A percentile compares a stretch with the other conserved stretches of the same genome.
These are phyloP conservation scores for Tetrahymena borealis DNA, from an alignment of 73 alveolate species.

Conservation along the genomic window DNA sequence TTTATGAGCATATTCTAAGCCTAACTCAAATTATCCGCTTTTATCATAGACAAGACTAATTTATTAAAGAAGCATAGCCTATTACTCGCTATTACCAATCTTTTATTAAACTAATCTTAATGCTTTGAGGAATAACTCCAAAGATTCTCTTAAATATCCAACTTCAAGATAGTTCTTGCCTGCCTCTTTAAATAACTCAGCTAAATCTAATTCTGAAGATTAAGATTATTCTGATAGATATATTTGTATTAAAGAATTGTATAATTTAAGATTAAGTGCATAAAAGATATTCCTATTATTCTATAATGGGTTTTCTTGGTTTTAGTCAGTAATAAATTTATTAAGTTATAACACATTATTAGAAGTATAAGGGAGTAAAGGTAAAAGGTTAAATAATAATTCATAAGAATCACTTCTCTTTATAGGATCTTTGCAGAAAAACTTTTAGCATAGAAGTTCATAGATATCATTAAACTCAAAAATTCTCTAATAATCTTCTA, in stretches of 20 bases:
- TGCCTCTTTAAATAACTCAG: not conserved
- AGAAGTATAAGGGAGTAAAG: not conserved
- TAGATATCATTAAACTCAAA: not conserved
- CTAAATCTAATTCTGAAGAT: not conserved
- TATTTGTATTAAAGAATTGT: not conserved
- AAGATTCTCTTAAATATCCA: not conserved
- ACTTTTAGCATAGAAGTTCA: not conserved
- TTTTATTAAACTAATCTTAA: not conserved
- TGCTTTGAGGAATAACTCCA: not conserved
- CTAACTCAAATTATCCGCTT: not conserved
- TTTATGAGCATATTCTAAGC: not conserved
- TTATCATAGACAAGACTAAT: not conserved
- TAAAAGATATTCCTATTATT: not conserved
- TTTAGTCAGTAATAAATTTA: not conserved
- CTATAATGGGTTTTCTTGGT: not conserved
- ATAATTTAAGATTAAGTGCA: not conserved
- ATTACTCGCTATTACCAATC: not conserved
- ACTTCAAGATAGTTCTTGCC: not conserved
- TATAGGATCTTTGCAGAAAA: not conserved
- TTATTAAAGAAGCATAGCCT: not conserved
- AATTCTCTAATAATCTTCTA: not conserved
- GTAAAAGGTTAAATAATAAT: not conserved
- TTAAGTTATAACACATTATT: not conserved
- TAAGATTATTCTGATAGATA: not conserved
- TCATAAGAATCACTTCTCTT: not conserved